Evolutionary conservation across 352 stramenopile species (phyloP).

Genomic region (Pythium aphanidermatum): DNA sequence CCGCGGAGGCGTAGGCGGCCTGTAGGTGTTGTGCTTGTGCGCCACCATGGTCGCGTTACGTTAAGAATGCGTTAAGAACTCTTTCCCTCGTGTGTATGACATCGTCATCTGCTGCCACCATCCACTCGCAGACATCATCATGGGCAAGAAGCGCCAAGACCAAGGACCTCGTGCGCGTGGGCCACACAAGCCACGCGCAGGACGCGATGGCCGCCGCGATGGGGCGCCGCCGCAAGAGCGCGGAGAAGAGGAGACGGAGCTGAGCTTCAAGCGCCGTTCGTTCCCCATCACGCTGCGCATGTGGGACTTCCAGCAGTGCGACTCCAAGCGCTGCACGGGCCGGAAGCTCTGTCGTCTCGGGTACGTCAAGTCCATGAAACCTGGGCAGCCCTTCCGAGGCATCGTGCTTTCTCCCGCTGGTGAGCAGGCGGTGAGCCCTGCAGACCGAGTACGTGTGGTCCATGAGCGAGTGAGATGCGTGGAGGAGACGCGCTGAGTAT

Average conservation of each 20-base stretch:
- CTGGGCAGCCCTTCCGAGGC: slow-evolving; percentile 91
- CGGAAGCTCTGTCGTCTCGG: slow-evolving; percentile 90
- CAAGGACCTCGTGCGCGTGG: slow-evolving; percentile 4
- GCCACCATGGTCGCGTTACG: neutral
- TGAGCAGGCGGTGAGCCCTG: slow-evolving; percentile 86
- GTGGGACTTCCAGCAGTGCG: slow-evolving; percentile 96
- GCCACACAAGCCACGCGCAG: slow-evolving; percentile 14
- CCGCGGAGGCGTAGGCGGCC: neutral
- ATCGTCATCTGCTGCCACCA: slow-evolving; percentile 1
- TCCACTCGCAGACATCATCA: slow-evolving; percentile 3
- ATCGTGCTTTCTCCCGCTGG: slow-evolving; percentile 93
- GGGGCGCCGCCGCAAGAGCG: slow-evolving; percentile 6
- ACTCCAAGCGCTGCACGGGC: slow-evolving; percentile 93
- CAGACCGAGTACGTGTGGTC: slow-evolving; percentile 57
- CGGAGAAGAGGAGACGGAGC: slow-evolving; percentile 60
- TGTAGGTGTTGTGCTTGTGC: neutral
- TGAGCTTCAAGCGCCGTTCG: slow-evolving; percentile 54
- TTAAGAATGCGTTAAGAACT: neutral
- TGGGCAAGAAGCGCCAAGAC: slow-evolving; percentile 31
- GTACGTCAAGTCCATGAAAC: slow-evolving; percentile 90
- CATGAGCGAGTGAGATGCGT: neutral
- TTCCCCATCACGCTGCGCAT: slow-evolving; percentile 87
- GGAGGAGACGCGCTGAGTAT: neutral
- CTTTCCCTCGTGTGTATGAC: slow-evolving; percentile 3
- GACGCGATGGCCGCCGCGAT: slow-evolving; percentile 18